A percentile compares a stretch with the other conserved stretches of the same genome.
Evolutionary conservation across 345 rosid species (phyloP).

Genomic region (Acer yangbiense): DNA sequence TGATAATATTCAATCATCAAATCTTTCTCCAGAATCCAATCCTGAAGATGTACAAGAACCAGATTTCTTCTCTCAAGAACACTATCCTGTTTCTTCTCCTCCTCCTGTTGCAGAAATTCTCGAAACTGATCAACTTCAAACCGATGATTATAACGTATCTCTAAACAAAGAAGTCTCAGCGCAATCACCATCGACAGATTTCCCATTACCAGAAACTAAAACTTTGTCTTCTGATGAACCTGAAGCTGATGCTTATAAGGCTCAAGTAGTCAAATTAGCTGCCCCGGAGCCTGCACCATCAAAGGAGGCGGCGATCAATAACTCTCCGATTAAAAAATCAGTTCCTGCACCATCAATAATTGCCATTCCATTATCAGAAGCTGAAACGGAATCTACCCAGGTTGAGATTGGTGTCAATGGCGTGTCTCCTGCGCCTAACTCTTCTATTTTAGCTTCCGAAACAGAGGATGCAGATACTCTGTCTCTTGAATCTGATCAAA

Average conservation of each 20-base stretch:
- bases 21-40: slow-evolving; percentile 3
- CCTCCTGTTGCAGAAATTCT: not conserved
- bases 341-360: not conserved
- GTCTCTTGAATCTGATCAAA: not conserved
- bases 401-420: not conserved
- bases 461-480: not conserved
- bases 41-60: not conserved
- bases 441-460: not conserved
- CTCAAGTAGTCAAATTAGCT: not conserved
- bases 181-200: not conserved
- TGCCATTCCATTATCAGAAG: not conserved
- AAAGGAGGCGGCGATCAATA: not conserved
- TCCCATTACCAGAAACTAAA: too few species aligned
- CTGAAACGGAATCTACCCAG: not conserved
- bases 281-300: not conserved
- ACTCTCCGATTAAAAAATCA: not conserved
- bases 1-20: not conserved
- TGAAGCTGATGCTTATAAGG: too few species aligned
- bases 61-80: not conserved
- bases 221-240: too few species aligned
- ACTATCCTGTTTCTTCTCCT: not conserved
- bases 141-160: not conserved
- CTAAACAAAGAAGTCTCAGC: not conserved
- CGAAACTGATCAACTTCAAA: not conserved
- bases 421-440: not conserved